Evolutionary conservation across 352 stramenopile genomes (phyloP), one percentile per base, ranked within the genome.

Genomic region (Phytophthora meadii): DNA sequence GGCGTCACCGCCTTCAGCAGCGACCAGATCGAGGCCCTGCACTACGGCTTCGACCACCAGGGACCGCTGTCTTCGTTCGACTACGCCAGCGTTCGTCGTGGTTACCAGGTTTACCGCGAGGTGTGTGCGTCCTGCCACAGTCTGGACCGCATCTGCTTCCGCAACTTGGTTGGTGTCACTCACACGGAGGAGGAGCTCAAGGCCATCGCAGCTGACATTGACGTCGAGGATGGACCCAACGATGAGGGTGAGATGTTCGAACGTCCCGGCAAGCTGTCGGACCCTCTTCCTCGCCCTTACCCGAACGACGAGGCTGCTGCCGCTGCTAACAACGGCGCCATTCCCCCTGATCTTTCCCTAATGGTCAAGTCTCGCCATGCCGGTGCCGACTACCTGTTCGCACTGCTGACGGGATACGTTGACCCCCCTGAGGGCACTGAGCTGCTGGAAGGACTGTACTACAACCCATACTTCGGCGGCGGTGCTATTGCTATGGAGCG

Each of bases 201-300:
- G 72, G 78, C 72, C 0, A 82, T 98, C 54, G 94, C 95, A 3
- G 87, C 87, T 11, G 97, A 99, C 60, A 97, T 99, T 42, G 97
- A 99, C 47, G 91, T 99, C 37, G 77, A 95, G 9, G 97, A 99
- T 68, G 98, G 97, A 45, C 98, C 98, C 27, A 98, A 99, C 72
- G 96, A 98, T 52, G 87, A 98, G 72, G 98, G 98, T 41, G 98
- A 99, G 81, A 99, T 99, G 97, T 99, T 99, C 64, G 97, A 99
- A 68, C 93, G 98, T 32, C 98, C 98, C 2, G 97, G 97, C 56
- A 99, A 99, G 77, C 89, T 98, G 17, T 98, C 92, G 54, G 96
- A 99, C 85, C 87, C 88, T 5, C 88, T 99, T 22, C 97, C 97
- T 19, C 95, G 89, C 44, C 98, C 98, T 34, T 99, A 99, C 79